Conservation (phyloP, 2,329 filamentous ascomycete species). For the Fusarium marasasianum region DNA sequence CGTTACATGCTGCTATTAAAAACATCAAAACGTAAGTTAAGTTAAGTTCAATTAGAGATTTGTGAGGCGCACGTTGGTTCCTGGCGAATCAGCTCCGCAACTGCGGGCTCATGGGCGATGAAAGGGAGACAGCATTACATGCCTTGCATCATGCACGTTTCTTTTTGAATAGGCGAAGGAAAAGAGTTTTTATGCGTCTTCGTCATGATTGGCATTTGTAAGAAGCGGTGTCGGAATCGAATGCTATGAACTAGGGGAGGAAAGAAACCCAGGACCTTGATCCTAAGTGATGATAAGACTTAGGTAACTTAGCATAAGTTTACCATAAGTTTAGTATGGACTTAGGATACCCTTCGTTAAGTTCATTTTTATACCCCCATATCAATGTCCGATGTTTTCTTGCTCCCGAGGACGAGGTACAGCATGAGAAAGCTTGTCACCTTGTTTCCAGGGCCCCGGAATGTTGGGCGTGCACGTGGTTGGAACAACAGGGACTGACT, state of each 20-base stretch:
- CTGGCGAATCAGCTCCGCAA: conserved; percentile 34
- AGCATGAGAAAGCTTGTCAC: background rate
- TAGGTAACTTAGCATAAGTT: background rate
- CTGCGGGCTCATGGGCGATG: conserved; percentile 34
- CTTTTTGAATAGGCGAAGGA: conserved; percentile 7
- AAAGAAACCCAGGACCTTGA: background rate
- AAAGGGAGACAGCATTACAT: conserved; percentile 12
- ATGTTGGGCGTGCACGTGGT: conserved; percentile 13
- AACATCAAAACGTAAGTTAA: background rate
- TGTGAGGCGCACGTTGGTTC: background rate
- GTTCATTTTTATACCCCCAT: background rate
- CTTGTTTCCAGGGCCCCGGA: background rate
- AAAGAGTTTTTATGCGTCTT: conserved; percentile 13
- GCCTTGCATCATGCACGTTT: conserved; percentile 22
- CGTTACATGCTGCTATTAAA: background rate
- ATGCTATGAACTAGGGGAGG: background rate
- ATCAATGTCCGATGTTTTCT: background rate
- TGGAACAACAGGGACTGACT: conserved; percentile 5
- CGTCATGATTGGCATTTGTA: conserved; percentile 3
- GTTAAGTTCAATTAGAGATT: conserved; percentile 8
- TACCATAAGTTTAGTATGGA: background rate
- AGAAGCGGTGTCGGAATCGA: conserved; percentile 24
- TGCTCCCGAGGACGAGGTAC: background rate
- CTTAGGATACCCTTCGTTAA: background rate
- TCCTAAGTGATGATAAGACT: background rate